These are phyloP conservation scores for Magnolia officinalis DNA, from an alignment of 164 flowering plant genomes.

Conservation along the genomic window DNA sequence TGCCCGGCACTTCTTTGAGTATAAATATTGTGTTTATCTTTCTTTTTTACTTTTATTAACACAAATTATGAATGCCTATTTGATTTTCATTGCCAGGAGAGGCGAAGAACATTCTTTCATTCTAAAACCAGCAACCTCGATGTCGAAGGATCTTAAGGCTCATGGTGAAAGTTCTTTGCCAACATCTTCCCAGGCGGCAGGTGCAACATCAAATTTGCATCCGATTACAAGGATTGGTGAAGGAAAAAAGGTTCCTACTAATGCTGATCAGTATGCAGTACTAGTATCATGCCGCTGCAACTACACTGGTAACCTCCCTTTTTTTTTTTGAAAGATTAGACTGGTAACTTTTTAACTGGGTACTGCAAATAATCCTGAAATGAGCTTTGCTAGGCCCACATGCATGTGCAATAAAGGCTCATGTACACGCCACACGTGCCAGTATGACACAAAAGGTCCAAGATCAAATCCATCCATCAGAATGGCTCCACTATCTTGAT, in stretches of 20 bases:
- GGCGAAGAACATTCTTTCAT: constrained; percentile 98
- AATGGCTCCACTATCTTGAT: too few relatives aligned
- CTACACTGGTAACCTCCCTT: constrained; percentile 59
- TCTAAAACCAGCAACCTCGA: constrained; percentile 69
- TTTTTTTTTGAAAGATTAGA: neutral
- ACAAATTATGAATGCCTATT: neutral
- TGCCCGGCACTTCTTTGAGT: neutral
- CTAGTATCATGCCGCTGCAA: constrained; percentile 92
- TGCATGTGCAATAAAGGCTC: too few relatives aligned
- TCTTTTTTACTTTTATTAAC: too few relatives aligned
- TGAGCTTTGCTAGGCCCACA: too few relatives aligned
- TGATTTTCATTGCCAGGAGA: constrained; percentile 50
- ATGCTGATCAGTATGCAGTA: constrained; percentile 65
- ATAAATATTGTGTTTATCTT: neutral
- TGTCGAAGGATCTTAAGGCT: constrained; percentile 46
- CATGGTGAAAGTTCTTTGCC: constrained; percentile 35
- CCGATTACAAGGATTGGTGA: constrained; percentile 33
- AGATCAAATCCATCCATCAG: too few relatives aligned
- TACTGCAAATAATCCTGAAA: too few relatives aligned
- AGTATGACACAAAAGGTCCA: too few relatives aligned
- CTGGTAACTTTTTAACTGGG: too few relatives aligned
- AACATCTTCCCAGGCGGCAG: constrained; percentile 34
- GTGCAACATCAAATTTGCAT: constrained; percentile 35
- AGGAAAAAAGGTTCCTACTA: constrained; percentile 33
- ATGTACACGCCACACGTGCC: too few relatives aligned